Evolutionary conservation across 495 filamentous ascomycete genomes (phyloP), one percentile per base, ranked within the genome.

Genomic region (Lepraria neglecta): DNA sequence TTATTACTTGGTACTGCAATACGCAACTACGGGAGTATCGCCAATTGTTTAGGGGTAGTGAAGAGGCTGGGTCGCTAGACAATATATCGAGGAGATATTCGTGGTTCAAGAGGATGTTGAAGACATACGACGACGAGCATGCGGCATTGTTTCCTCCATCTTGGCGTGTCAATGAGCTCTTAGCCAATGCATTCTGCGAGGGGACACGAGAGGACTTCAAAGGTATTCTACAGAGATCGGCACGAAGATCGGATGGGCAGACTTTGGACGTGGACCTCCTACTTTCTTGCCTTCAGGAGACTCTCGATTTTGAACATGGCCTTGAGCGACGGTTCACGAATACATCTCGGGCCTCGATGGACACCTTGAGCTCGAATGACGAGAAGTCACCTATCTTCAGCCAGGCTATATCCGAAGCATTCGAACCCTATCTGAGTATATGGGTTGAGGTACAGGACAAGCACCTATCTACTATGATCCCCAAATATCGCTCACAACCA

Each of bases 361-460:
- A 97, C 70, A 97, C 92, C 0, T 81, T 96, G 44, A 86, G 86
- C 55, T 95, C 91, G 15, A 77, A 81, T 28, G 87, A 90, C 58
- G 92, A 97, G 38, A 80, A 82, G 65, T 77, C 84, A 3, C 84
- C 87, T 4, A 86, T 84, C 52, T 96, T 96, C 71, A 87, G 90
- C 46, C 91, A 95, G 59, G 87, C 89, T 9, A 96, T 98, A 65
- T 98, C 94, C 1, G 91, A 96, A 60, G 94, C 94, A 2, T 98
- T 98, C 63, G 94, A 97, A 70, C 94, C 94, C 11, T 97, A 97
- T 71, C 79, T 98, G 45, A 96, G 90, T 69, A 77, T 97, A 11
- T 98, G 94, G 94, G 92, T 98, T 27, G 94, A 97, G 62, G 89
- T 88, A 31, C 94, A 97, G 73, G 94, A 97, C 68, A 91, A 87